Percentiles rank a stretch among this genome's conserved stretches.
Conservation (phyloP, 83 land plant genomes). For the Picea abies region DNA sequence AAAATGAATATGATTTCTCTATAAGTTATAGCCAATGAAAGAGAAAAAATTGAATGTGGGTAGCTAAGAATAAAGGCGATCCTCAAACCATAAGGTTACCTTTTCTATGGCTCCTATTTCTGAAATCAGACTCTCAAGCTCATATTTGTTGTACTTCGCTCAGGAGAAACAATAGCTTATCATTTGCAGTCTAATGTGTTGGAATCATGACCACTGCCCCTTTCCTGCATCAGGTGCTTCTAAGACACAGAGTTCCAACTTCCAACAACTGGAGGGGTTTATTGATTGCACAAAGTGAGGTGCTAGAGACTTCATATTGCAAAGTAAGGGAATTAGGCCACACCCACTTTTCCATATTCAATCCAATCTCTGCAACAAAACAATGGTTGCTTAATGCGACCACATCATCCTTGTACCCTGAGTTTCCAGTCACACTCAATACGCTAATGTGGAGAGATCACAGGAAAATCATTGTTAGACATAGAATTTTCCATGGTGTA, state of each 20-base stretch:
- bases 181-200: background rate
- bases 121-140: background rate
- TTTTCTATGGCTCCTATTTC: slow-evolving; percentile 6
- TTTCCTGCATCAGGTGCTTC: background rate
- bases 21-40: background rate
- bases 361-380: too few relatives aligned
- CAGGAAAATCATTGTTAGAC: too few relatives aligned
- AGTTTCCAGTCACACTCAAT: slow-evolving; percentile 4
- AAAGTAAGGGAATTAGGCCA: background rate
- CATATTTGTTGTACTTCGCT: background rate
- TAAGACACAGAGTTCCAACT: background rate
- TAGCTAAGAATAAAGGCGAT: background rate
- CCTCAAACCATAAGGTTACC: background rate
- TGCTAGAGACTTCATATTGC: background rate
- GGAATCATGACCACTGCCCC: background rate
- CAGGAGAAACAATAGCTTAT: background rate
- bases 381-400: too few relatives aligned
- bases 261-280: slow-evolving; percentile 9
- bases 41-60: background rate
- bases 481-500: too few relatives aligned
- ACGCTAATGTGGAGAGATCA: background rate
- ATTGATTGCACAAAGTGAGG: background rate
- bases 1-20: background rate
- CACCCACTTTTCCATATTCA: too few relatives aligned
- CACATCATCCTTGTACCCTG: background rate